Conservation (phyloP, 192 early-diverging fungal genomes). For the Coemansia sp. region DNA sequence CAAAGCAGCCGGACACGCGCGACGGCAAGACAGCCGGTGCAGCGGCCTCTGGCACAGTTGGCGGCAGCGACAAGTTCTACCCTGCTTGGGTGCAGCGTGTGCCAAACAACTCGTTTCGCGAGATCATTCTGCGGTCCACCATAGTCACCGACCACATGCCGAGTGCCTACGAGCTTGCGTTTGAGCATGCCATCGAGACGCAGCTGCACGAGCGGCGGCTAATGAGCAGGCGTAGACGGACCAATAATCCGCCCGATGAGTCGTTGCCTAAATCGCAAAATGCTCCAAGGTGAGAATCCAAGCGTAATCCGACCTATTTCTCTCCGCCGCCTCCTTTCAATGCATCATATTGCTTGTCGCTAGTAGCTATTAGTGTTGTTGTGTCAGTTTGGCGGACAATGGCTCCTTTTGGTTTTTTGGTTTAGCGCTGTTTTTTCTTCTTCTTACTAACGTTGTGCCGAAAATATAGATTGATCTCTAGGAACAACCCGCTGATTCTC, state of each 20-base stretch:
- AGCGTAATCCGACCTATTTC: no score
- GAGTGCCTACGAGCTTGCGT: conserved; percentile 52
- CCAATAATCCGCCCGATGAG: neutral
- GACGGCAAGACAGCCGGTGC: neutral
- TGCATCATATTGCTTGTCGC: no score
- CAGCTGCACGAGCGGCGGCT: conserved; percentile 48
- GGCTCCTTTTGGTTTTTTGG: no score
- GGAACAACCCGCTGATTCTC: no score
- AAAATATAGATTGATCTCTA: no score
- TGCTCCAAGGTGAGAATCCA: neutral
- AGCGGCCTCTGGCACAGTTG: conserved; percentile 4
- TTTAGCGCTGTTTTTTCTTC: no score
- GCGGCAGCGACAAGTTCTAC: conserved; percentile 30
- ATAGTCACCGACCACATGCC: conserved; percentile 56
- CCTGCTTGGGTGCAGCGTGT: conserved; percentile 49
- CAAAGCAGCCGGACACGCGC: neutral
- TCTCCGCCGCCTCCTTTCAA: no score
- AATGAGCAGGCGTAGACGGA: conserved; percentile 21
- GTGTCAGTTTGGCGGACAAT: no score
- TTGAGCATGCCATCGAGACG: conserved; percentile 49
- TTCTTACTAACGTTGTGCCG: no score
- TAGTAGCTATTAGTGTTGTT: no score
- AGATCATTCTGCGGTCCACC: conserved; percentile 46
- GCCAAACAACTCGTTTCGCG: conserved; percentile 35
- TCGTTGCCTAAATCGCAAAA: neutral